Evolutionary conservation across 192 early-diverging fungal genomes (phyloP), one percentile per base, ranked within the genome.

Genomic region (Gamsiella multidivaricata): DNA sequence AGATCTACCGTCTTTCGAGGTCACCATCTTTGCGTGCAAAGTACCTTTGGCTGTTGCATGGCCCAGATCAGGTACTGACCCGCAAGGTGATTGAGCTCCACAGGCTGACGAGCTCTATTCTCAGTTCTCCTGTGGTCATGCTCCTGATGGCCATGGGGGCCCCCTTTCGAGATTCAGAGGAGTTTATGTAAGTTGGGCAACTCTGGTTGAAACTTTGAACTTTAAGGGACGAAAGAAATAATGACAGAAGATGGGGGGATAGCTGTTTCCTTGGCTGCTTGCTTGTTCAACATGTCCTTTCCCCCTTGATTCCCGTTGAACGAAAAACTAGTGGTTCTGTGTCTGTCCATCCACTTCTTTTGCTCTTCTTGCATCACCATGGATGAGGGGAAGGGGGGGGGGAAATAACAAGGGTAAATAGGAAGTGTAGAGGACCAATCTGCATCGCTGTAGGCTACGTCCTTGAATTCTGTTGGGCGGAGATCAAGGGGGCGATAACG

Each of bases 401-500:
- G n/a, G n/a, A n/a, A n/a, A n/a, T n/a, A n/a, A n/a, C n/a, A n/a
- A n/a, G n/a, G n/a, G n/a, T n/a, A n/a, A n/a, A n/a, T n/a, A n/a
- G n/a, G n/a, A n/a, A n/a, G n/a, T n/a, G n/a, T n/a, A n/a, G n/a
- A n/a, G n/a, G n/a, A n/a, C n/a, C n/a, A n/a, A n/a, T n/a, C n/a
- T n/a, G n/a, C n/a, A n/a, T n/a, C n/a, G n/a, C n/a, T n/a, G n/a
- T n/a, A n/a, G n/a, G 22, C n/a, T n/a, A 26, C 26, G 9, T 52
- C 33, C 52, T 51, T 25, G 51, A 70, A 20, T 62, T 50, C 60
- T 64, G 70, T 64, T 64, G 70, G 69, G 53, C 54, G 49, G 70
- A 72, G 70, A 72, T 72, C 70, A 72, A 72, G 61, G 12, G 50
- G 70, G 36, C 70, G 70, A 72, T 72, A 72, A 72, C 61, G 3